A percentile compares a stretch with the other conserved stretches of the same genome.
Conservation (phyloP, 176 grass and related monocot species). For the Triticum timopheevii region DNA sequence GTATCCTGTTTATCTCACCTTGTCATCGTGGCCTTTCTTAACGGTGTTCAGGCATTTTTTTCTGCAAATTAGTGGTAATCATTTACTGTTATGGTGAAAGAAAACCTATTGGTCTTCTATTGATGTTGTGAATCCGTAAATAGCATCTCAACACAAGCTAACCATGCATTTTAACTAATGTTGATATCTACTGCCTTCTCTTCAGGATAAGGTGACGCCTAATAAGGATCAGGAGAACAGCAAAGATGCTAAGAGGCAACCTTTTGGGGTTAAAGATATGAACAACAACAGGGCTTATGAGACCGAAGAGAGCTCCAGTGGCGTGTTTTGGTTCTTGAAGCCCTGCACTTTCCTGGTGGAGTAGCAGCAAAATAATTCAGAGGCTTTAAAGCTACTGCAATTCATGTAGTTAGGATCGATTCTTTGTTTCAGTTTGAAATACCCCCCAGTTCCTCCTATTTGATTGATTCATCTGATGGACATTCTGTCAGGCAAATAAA, state of each 20-base stretch:
- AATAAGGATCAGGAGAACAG: conserved; percentile 65
- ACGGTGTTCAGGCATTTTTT: not conserved
- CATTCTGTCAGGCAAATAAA: conserved; percentile 37
- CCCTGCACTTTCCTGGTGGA: conserved; percentile 79
- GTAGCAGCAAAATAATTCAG: conserved; percentile 22
- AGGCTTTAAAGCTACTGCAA: conserved; percentile 8
- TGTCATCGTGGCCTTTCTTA: not conserved
- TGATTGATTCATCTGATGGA: conserved; percentile 44
- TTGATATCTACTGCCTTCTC: conserved; percentile 1
- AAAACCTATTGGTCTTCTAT: not conserved
- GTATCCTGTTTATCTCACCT: not conserved
- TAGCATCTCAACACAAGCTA: not conserved
- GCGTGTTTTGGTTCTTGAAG: conserved; percentile 98
- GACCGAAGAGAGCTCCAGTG: conserved; percentile 58
- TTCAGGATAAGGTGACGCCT: conserved; percentile 60
- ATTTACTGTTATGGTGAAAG: not conserved
- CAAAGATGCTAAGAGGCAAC: conserved; percentile 51
- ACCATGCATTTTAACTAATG: conserved; percentile 11
- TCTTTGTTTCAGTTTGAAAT: conserved; percentile 31
- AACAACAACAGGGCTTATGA: conserved; percentile 44
- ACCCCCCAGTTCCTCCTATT: conserved; percentile 22
- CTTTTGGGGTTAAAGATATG: conserved; percentile 60
- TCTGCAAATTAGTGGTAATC: not conserved
- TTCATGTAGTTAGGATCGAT: conserved; percentile 27
- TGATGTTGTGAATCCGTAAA: not conserved